These are phyloP conservation scores for Gracilaria gracilis DNA, from an alignment of 23 red algal genomes.

Conservation along the genomic window DNA sequence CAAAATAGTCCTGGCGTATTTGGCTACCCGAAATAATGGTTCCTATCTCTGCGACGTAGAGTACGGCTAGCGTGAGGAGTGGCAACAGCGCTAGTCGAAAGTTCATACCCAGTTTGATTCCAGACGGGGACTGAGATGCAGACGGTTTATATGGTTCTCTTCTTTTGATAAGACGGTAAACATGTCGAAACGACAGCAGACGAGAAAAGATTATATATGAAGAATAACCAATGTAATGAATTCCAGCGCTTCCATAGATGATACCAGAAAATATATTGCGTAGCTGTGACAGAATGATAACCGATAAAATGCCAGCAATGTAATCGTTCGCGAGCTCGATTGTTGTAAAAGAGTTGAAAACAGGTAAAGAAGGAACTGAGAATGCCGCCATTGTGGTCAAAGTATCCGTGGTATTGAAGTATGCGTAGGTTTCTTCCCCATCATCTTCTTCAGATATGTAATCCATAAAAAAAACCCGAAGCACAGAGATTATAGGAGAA, in stretches of 20 bases:
- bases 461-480: not conserved
- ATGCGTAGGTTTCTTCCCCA: not conserved
- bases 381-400: not conserved
- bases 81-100: not conserved
- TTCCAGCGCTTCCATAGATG: not conserved
- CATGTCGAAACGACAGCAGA: not conserved
- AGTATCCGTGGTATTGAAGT: no score
- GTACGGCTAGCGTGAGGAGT: not conserved
- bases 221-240: not conserved
- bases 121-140: not conserved
- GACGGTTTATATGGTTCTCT: not conserved
- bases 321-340: not conserved
- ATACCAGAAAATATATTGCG: not conserved
- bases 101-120: not conserved
- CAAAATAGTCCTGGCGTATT: not conserved
- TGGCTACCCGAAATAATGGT: not conserved
- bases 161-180: not conserved
- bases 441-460: not conserved
- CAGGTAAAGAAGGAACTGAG: not conserved
- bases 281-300: not conserved
- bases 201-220: not conserved
- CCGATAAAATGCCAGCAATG: not conserved
- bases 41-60: not conserved
- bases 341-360: constrained; percentile 7
- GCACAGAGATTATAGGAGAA: not conserved